These are phyloP conservation scores for Rhododendron simsii DNA, from an alignment of 148 eudicot genomes.

Conservation along the genomic window DNA sequence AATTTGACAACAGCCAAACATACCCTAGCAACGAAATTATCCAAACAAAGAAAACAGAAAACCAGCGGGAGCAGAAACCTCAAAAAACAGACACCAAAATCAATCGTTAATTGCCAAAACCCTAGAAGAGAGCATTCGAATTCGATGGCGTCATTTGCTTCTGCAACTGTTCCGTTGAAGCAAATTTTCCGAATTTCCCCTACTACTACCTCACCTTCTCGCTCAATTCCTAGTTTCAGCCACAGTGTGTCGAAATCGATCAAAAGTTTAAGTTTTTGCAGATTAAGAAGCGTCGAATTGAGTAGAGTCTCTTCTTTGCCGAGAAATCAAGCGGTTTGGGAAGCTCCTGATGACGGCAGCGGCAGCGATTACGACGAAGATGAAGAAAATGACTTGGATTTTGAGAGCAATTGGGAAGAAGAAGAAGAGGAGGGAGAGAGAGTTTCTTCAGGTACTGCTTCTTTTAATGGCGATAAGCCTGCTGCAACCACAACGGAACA, in stretches of 20 bases:
- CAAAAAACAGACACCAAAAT: too few species aligned
- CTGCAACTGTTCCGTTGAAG: not conserved
- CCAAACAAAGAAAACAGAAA: not conserved
- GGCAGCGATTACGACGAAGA: conserved; percentile 54
- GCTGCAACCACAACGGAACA: conserved; percentile 6
- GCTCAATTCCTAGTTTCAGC: not conserved
- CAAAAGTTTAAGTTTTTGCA: not conserved
- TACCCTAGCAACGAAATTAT: not conserved
- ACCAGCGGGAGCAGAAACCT: not conserved
- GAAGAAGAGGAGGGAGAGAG: conserved; percentile 30
- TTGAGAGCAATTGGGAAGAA: conserved; percentile 83
- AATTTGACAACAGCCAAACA: not conserved
- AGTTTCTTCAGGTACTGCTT: conserved; percentile 19
- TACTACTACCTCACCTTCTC: not conserved
- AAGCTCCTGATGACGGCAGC: conserved; percentile 81
- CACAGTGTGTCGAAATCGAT: not conserved
- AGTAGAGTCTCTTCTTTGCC: conserved; percentile 2
- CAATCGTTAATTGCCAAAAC: not conserved
- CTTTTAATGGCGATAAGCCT: conserved; percentile 18
- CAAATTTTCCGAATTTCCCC: not conserved
- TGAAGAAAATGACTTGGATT: conserved; percentile 67
- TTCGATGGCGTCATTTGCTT: conserved; percentile 1
- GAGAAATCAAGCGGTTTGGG: conserved; percentile 45
- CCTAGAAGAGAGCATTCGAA: not conserved
- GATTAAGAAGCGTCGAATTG: not conserved